Percentiles rank a stretch among this genome's conserved stretches.
Evolutionary conservation across 805 yeast genomes (phyloP).

Genomic region (Yarrowia deformans): DNA sequence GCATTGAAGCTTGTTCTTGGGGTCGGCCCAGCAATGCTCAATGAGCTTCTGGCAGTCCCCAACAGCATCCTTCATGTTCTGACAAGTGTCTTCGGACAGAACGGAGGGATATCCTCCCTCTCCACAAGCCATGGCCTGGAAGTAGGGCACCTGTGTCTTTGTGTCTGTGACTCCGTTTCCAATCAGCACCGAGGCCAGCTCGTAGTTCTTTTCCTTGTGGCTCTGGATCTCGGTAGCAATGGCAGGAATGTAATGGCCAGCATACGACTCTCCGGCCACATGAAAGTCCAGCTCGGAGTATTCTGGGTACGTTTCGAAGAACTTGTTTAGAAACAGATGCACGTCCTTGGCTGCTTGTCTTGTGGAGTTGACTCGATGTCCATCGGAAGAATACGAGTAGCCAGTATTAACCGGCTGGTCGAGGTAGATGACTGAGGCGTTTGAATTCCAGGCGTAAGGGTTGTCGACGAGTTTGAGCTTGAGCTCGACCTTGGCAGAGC

Average conservation of each 20-base stretch:
- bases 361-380: conserved; percentile 64
- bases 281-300: conserved; percentile 68
- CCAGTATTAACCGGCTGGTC: conserved; percentile 97
- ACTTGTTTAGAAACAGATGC: conserved; percentile 79
- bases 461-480: conserved; percentile 74
- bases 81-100: conserved; percentile 69
- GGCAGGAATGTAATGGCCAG: conserved; percentile 92
- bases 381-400: conserved; percentile 74
- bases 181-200: conserved; percentile 79
- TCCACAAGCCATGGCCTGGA: conserved; percentile 95
- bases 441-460: conserved; percentile 88
- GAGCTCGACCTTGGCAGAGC: conserved; percentile 77
- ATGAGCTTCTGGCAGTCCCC: conserved; percentile 71
- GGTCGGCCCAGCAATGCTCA: conserved; percentile 71
- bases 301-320: conserved; percentile 84
- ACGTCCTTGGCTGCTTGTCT: conserved; percentile 88
- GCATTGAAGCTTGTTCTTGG: conserved; percentile 72
- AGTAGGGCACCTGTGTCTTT: conserved; percentile 74
- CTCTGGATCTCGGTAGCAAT: conserved; percentile 64
- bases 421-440: conserved; percentile 87
- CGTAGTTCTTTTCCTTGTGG: conserved; percentile 58
- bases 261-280: conserved; percentile 93
- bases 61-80: conserved; percentile 63
- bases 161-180: conserved; percentile 96
- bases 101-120: conserved; percentile 79